phyloP scores from a whole-genome alignment of 2,329 filamentous ascomycete genomes.

The Cladosporium sp. region DNA sequence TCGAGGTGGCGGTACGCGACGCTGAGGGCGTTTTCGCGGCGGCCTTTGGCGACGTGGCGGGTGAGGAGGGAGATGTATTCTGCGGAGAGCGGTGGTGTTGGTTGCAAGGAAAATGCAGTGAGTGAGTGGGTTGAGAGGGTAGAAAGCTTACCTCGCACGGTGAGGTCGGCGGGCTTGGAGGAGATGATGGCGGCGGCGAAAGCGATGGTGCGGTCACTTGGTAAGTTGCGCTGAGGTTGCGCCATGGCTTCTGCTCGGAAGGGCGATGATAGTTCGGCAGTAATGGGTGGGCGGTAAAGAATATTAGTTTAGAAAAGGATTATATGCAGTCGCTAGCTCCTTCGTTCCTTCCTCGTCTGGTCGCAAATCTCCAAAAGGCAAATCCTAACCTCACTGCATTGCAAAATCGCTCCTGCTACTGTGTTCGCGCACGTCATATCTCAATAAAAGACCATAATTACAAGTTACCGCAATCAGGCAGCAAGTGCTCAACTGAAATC shows the following conservation, averaged over 20 bases:
- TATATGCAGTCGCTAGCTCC: not conserved
- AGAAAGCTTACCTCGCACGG: conserved; percentile 30
- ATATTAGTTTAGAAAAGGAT: not conserved
- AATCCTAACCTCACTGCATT: not conserved
- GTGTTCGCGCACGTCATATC: not conserved
- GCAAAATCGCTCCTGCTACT: not conserved
- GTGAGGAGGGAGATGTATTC: conserved; percentile 38
- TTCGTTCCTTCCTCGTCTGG: not conserved
- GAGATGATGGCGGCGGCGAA: conserved; percentile 35
- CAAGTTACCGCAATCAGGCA: not conserved
- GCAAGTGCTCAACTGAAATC: conserved; percentile 25
- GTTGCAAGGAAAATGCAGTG: not conserved
- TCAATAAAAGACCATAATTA: not conserved
- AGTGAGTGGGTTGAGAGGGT: not conserved
- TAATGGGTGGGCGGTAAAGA: not conserved
- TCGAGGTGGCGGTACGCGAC: conserved; percentile 40
- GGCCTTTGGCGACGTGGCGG: conserved; percentile 34
- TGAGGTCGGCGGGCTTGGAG: conserved; percentile 39
- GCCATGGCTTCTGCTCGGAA: not conserved
- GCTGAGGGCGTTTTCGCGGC: conserved; percentile 27
- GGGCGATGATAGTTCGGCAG: not conserved
- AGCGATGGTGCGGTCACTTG: conserved; percentile 24
- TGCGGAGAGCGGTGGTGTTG: conserved; percentile 4
- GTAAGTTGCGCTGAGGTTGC: conserved; percentile 9
- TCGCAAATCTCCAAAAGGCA: not conserved